A percentile compares a stretch with the other conserved stretches of the same genome.
Conservation (phyloP, 2,329 filamentous ascomycete species). For the Neocucurbitaria cava region DNA sequence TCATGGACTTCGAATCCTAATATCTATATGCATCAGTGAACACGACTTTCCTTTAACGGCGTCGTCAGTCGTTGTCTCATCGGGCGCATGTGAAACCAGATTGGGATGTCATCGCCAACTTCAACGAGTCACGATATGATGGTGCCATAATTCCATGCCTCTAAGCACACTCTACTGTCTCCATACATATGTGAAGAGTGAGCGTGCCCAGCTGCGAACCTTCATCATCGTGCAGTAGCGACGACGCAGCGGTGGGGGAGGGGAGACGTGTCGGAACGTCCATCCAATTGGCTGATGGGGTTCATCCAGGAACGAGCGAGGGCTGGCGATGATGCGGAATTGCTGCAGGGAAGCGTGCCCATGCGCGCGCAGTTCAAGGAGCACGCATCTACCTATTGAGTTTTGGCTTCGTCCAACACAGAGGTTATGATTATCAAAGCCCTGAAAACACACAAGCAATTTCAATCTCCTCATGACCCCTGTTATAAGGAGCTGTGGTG, state of each 20-base stretch:
- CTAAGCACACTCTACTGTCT: background rate
- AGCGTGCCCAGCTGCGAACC: background rate
- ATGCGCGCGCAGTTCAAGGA: background rate
- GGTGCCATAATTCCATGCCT: background rate
- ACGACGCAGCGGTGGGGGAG: conserved; percentile 11
- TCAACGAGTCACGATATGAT: conserved; percentile 1
- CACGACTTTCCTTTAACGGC: background rate
- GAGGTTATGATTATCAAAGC: too few species aligned
- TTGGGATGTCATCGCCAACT: conserved; percentile 1
- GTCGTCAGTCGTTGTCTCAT: conserved; percentile 9
- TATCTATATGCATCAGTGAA: background rate
- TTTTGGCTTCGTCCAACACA: too few species aligned
- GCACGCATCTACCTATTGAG: too few species aligned
- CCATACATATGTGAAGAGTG: background rate
- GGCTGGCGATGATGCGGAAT: conserved; percentile 13
- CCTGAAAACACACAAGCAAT: too few species aligned
- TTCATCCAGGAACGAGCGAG: background rate
- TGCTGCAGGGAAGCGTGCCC: conserved; percentile 15
- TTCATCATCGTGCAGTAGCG: conserved; percentile 3
- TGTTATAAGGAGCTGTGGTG: too few species aligned
- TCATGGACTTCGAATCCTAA: background rate
- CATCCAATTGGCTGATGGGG: conserved; percentile 10
- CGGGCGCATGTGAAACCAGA: conserved; percentile 9
- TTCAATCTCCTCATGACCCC: too few species aligned
- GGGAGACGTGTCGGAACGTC: conserved; percentile 14